phyloP scores from a whole-genome alignment of 495 filamentous ascomycete species.

The Corynascus novoguineensis region DNA sequence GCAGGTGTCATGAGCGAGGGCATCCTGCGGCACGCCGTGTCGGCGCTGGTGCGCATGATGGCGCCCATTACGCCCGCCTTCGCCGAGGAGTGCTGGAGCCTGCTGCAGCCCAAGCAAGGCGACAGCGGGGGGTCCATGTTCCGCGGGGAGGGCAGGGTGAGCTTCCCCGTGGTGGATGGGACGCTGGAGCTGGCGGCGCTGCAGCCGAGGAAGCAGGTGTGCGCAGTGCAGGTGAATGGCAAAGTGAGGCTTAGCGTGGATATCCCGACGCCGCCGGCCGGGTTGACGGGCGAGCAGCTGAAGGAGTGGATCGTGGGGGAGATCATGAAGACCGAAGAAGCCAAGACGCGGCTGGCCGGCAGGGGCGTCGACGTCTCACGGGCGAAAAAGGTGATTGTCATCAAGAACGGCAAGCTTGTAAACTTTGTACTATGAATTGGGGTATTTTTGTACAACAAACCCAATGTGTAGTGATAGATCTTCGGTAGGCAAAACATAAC shows the following conservation, averaged over 20 bases:
- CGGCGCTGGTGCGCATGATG: slow-evolving; percentile 59
- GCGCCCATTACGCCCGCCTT: slow-evolving; percentile 74
- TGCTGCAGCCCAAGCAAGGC: slow-evolving; percentile 36
- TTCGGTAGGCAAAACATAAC: no score
- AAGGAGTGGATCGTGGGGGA: slow-evolving; percentile 55
- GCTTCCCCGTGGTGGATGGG: slow-evolving; percentile 53
- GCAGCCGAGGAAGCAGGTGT: slow-evolving; percentile 33
- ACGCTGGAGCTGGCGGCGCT: slow-evolving; percentile 37
- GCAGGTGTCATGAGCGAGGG: slow-evolving; percentile 17
- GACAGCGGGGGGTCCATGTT: slow-evolving; percentile 41
- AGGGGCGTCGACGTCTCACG: slow-evolving; percentile 33
- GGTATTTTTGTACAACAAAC: not conserved
- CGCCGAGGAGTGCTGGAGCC: slow-evolving; percentile 72
- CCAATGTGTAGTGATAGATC: no score
- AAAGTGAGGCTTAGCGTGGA: slow-evolving; percentile 61
- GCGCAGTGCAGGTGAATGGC: slow-evolving; percentile 73
- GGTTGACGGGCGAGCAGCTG: slow-evolving; percentile 30
- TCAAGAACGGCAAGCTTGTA: slow-evolving; percentile 48
- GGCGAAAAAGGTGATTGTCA: slow-evolving; percentile 48
- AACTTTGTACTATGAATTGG: slow-evolving; percentile 50
- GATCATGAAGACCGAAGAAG: slow-evolving; percentile 35
- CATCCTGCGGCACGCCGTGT: slow-evolving; percentile 33
- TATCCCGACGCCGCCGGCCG: slow-evolving; percentile 38
- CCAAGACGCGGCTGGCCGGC: slow-evolving; percentile 44
- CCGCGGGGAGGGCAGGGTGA: slow-evolving; percentile 20